Conservation (phyloP, 2,329 filamentous ascomycete species). For the Colletotrichum higginsianum region DNA sequence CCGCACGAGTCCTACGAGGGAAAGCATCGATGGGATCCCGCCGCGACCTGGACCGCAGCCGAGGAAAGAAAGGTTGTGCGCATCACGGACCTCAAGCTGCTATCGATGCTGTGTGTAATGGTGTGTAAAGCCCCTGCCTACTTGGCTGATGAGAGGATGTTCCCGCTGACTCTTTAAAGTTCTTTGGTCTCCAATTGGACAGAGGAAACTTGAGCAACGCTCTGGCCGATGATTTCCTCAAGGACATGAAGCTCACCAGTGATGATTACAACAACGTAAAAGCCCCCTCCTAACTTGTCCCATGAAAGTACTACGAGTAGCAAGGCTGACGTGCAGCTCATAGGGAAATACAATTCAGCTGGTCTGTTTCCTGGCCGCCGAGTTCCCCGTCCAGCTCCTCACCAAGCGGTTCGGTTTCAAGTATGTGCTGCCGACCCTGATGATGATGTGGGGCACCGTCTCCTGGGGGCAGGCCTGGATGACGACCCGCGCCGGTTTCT, state of each 20-base stretch:
- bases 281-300: background rate
- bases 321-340: slow-evolving; percentile 10
- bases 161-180: slow-evolving; percentile 49
- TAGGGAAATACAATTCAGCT: slow-evolving; percentile 69
- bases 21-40: slow-evolving; percentile 70
- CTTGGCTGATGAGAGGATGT: background rate
- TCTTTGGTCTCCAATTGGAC: slow-evolving; percentile 76
- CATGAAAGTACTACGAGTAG: no score
- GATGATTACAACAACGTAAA: slow-evolving; percentile 69
- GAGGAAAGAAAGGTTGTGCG: slow-evolving; percentile 69
- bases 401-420: slow-evolving; percentile 64
- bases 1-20: slow-evolving; percentile 72
- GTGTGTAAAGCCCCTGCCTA: slow-evolving; percentile 52
- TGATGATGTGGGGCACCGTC: slow-evolving; percentile 45
- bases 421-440: slow-evolving; percentile 49
- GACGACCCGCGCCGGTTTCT: slow-evolving; percentile 55
- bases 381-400: slow-evolving; percentile 74
- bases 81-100: slow-evolving; percentile 67
- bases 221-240: slow-evolving; percentile 73
- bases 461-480: slow-evolving; percentile 50
- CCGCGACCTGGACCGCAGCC: slow-evolving; percentile 67
- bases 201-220: slow-evolving; percentile 75
- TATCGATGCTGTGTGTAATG: slow-evolving; percentile 52
- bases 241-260: slow-evolving; percentile 62
- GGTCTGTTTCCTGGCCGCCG: slow-evolving; percentile 68